phyloP scores from a whole-genome alignment of 179 eudicot species.

The Camellia oleifera region DNA sequence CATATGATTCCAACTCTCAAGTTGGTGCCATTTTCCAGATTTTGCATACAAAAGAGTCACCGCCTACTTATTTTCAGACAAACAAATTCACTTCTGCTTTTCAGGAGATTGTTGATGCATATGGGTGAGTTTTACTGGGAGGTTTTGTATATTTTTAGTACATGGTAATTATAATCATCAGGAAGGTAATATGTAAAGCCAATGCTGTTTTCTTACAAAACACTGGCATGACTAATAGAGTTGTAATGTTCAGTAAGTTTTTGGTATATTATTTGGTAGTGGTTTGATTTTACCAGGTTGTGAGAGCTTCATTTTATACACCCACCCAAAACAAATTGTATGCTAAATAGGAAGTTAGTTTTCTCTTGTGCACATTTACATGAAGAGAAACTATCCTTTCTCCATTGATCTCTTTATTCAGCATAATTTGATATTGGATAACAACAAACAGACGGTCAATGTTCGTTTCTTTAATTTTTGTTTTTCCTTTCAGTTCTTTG shows the following conservation, averaged over 20 bases:
- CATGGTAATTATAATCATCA: neutral
- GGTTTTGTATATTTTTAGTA: neutral
- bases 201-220: conserved; percentile 1
- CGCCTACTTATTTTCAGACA: conserved; percentile 80
- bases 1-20: conserved; percentile 74
- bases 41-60: conserved; percentile 71
- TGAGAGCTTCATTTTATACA: too few relatives aligned
- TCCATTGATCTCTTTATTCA: too few relatives aligned
- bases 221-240: neutral
- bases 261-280: neutral
- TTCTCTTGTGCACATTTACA: too few relatives aligned
- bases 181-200: neutral
- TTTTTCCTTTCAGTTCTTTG: too few relatives aligned
- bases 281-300: neutral
- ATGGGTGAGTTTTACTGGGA: conserved; percentile 62
- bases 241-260: neutral
- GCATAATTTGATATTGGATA: too few relatives aligned
- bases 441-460: too few relatives aligned
- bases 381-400: too few relatives aligned
- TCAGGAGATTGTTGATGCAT: conserved; percentile 94
- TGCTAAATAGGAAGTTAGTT: too few relatives aligned
- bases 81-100: conserved; percentile 77
- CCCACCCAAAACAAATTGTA: too few relatives aligned
- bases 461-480: too few relatives aligned
- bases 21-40: conserved; percentile 77